phyloP scores from a whole-genome alignment of 2,329 filamentous ascomycete genomes.

The Fusarium sp. region DNA sequence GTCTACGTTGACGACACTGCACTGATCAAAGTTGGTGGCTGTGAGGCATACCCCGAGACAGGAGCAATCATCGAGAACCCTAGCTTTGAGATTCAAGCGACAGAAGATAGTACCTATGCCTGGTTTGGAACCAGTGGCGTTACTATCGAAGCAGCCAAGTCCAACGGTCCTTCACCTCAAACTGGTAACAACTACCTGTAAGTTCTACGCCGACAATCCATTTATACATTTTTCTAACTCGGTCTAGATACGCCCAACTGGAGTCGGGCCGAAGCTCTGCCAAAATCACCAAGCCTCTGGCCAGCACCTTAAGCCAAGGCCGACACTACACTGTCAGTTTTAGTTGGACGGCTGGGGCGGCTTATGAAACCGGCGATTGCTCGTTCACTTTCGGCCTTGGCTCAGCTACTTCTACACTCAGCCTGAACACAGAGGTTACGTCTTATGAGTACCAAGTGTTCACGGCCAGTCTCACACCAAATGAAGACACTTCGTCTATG shows the following conservation, averaged over 20 bases:
- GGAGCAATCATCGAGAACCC: constrained; percentile 8
- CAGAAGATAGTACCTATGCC: constrained; percentile 3
- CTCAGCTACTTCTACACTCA: fast-evolving
- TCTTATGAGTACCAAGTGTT: background rate
- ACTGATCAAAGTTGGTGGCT: background rate
- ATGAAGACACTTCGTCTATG: background rate
- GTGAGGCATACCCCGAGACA: constrained; percentile 5
- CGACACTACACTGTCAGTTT: background rate
- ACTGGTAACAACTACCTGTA: background rate
- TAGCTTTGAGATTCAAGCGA: constrained; percentile 4
- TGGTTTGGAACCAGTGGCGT: constrained; percentile 11
- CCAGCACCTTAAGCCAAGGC: background rate
- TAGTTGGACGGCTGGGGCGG: constrained; percentile 1
- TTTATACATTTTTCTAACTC: background rate
- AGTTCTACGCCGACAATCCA: background rate
- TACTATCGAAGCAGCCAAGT: background rate
- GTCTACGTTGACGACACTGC: constrained; percentile 13
- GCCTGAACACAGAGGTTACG: fast-evolving
- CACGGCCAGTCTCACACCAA: background rate
- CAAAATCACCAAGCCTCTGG: constrained; percentile 2
- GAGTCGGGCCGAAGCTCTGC: background rate
- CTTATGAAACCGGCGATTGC: background rate
- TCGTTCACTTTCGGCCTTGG: background rate
- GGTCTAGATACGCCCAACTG: background rate
- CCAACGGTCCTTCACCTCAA: fast-evolving